Evolutionary conservation across 306 rosid species (phyloP), one percentile per base, ranked within the genome.

Genomic region (Leucaena leucocephala): DNA sequence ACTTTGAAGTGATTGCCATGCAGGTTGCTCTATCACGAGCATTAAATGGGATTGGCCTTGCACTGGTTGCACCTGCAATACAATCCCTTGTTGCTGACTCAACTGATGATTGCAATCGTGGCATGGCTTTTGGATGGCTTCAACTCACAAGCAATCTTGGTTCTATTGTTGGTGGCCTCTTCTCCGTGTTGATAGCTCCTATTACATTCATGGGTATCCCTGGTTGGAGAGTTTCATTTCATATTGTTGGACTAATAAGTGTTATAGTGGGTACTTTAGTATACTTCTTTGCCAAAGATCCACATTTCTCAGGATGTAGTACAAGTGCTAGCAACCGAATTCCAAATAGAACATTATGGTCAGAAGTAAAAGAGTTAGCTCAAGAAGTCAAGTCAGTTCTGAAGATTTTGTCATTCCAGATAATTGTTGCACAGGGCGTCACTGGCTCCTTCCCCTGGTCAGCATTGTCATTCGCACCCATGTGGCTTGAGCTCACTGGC

Each of bases 381-480:
- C 85, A 67, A 75, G 96, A 95, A 87, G 84, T 91, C 48, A 89
- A 78, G 81, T 84, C 92, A 5, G 98, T 95, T 80, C 76, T 86
- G 14, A 90, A 90, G 81, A 89, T 93, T 82, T 87, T 66, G 19
- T 91, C 99, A 70, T 95, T 95, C 78, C 98, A 90, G 93, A 93
- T 95, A 43, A 85, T 95, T 68, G 99, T 91, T 67, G 90, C 92
- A 3, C 99, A 95, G 83, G 99, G 99, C 68, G 84, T 95, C 78
- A 90, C 98, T 27, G 98, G 99, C 63, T 95, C 98, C 0, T 91
- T 95, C 71, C 99, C 98, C 12, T 95, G 98, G 98, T 92, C 97
- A 14, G 97, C 98, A 64, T 71, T 95, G 76, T 90, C 98, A 35
- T 95, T 95, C 67, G 85, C 96, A 4, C 85, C 99, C 3, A 95